Evolutionary conservation across 495 filamentous ascomycete species (phyloP).

Genomic region (Penicillium subrubescens): DNA sequence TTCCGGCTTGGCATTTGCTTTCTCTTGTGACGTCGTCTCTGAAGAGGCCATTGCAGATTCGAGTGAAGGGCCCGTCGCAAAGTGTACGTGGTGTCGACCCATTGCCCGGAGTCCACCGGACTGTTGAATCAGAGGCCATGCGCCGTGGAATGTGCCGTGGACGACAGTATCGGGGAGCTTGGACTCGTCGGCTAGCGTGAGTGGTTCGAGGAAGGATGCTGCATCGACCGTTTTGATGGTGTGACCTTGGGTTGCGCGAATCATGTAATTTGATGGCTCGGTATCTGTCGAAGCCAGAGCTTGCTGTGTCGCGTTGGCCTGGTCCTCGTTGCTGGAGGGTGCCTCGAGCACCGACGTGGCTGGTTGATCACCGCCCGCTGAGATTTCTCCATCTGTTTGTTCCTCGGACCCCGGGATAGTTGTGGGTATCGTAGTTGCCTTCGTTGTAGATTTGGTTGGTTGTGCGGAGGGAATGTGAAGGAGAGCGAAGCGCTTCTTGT

Average conservation of each 20-base stretch:
- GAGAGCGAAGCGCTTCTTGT: constrained; percentile 87
- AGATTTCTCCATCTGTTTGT: constrained; percentile 10
- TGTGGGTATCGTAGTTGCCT: constrained; percentile 17
- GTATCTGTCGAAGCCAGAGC: constrained; percentile 33
- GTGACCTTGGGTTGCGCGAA: constrained; percentile 95
- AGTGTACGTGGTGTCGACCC: constrained; percentile 85
- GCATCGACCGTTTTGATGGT: constrained; percentile 62
- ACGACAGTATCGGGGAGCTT: constrained; percentile 68
- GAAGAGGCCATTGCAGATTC: constrained; percentile 30
- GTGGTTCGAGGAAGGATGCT: constrained; percentile 65
- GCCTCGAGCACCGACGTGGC: constrained; percentile 14
- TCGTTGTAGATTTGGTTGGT: constrained; percentile 19
- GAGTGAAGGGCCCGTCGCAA: constrained; percentile 66
- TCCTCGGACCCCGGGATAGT: constrained; percentile 15
- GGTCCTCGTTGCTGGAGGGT: constrained; percentile 27
- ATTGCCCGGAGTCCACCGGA: constrained; percentile 78
- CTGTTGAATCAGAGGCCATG: constrained; percentile 71
- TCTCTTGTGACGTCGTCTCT: constrained; percentile 14
- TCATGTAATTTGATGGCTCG: constrained; percentile 71
- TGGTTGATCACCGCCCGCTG: constrained; percentile 12
- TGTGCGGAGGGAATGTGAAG: constrained; percentile 45
- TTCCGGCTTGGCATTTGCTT: constrained; percentile 12
- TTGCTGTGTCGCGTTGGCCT: constrained; percentile 31
- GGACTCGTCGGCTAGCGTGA: constrained; percentile 49
- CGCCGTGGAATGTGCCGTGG: constrained; percentile 82